These are phyloP conservation scores for Symbiodinium natans DNA, from an alignment of 73 alveolate species.

Conservation along the genomic window DNA sequence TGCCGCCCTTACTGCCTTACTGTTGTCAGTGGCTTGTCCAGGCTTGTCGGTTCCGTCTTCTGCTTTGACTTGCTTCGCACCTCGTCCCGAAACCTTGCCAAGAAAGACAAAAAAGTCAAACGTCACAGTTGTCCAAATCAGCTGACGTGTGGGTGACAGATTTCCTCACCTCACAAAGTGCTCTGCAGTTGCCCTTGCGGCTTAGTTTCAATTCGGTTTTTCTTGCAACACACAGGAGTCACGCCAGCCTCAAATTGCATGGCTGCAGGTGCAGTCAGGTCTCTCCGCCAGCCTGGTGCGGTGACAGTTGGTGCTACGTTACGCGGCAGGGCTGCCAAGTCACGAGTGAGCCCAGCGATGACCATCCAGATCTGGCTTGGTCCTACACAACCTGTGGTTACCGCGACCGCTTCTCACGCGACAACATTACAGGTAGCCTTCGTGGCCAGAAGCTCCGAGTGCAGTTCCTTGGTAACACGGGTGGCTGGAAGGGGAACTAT, in stretches of 20 bases:
- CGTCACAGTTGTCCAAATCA: background rate
- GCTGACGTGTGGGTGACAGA: no score
- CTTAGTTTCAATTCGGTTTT: no score
- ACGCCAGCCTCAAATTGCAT: no score
- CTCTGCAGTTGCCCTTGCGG: no score
- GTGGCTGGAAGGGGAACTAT: conserved; percentile 86
- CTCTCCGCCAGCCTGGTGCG: background rate
- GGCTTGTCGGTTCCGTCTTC: no score
- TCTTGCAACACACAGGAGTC: no score
- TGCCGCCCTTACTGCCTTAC: background rate
- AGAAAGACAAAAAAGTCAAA: no score
- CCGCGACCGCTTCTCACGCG: conserved; percentile 11
- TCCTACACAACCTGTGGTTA: conserved; percentile 76
- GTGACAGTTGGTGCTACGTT: conserved; percentile 21
- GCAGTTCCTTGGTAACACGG: conserved; percentile 47
- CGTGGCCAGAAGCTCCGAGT: conserved; percentile 44
- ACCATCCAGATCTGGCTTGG: conserved; percentile 1
- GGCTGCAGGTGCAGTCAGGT: background rate
- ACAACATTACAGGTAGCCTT: conserved; percentile 41
- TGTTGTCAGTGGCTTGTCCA: no score
- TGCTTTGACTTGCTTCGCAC: no score
- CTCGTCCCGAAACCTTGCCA: no score
- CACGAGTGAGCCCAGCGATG: conserved; percentile 1
- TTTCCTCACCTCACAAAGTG: no score
- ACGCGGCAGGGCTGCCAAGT: background rate